Evolutionary conservation across 495 filamentous ascomycete genomes (phyloP), one percentile per base, ranked within the genome.

Genomic region (Aspergillus sclerotiicarbonarius): DNA sequence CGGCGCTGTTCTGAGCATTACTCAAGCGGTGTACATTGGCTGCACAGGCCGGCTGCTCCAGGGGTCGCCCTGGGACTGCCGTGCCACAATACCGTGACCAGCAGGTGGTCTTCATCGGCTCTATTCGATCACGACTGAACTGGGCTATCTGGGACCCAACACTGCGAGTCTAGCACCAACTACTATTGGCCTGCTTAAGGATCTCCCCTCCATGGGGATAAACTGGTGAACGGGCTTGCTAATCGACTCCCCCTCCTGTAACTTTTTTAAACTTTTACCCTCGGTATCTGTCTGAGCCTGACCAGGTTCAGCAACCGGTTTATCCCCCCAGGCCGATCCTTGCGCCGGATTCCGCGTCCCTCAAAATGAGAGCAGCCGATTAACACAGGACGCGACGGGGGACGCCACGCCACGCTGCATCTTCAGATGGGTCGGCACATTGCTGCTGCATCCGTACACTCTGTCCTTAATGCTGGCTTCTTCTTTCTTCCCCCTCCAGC

Each of bases 321-420:
- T 29, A 32, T 33, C 32, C 15, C 25, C 20, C 13, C 21, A 31
- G 21, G 46, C 47, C 47, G 31, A 50, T 32, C 47, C 18, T 46
- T 20, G 46, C 51, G 58, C 54, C 51, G 63, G 51, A 49, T 58
- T 62, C 60, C 63, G 57, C 56, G 52, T 54, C 48, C 16, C 37
- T 66, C 53, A 44, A 50, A 45, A 16, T 12, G 39, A 29, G 21
- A 43, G 30, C 51, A 18, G 39, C 48, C 45, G 18, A 60, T 59
- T 59, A 54, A 58, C 29, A 25, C 59, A 41, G 58, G n/a, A n/a
- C n/a, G n/a, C n/a, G n/a, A n/a, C n/a, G n/a, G n/a, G n/a, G n/a
- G n/a, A n/a, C n/a, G n/a, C n/a, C n/a, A n/a, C 54, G 63, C 62
- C 45, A 48, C 47, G 47, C 47, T 50, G 47, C 47, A 32, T 50